A percentile compares a stretch with the other conserved stretches of the same genome.
Conservation (phyloP, 1,139 yeast species). For the Candida tunisiensis region DNA sequence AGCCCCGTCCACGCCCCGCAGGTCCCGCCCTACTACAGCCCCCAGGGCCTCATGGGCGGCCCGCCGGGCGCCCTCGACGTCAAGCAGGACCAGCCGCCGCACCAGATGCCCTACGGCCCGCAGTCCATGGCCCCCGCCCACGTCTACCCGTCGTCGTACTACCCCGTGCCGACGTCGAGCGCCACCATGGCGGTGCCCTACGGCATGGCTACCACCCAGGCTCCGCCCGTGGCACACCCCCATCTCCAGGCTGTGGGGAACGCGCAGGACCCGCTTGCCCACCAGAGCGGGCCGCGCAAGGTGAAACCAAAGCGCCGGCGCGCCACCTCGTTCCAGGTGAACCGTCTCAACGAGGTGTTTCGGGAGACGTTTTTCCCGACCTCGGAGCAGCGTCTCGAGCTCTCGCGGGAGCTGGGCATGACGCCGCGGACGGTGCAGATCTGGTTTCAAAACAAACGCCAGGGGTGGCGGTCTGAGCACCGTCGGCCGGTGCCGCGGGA, state of each 20-base stretch:
- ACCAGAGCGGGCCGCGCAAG: conserved; percentile 1
- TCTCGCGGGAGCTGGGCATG: conserved; percentile 22
- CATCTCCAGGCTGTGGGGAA: not conserved
- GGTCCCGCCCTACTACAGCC: too few relatives aligned
- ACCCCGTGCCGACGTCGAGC: not conserved
- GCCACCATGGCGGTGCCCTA: not conserved
- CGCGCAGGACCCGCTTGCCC: too few relatives aligned
- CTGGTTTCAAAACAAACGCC: conserved; percentile 23
- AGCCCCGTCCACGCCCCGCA: too few relatives aligned
- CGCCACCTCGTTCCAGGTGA: conserved; percentile 20
- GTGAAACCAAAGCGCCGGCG: conserved; percentile 20
- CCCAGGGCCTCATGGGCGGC: too few relatives aligned
- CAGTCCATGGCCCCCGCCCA: not conserved
- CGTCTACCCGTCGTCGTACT: not conserved
- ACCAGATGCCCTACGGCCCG: not conserved
- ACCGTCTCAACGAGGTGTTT: conserved; percentile 18
- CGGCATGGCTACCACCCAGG: conserved; percentile 2
- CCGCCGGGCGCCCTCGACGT: too few relatives aligned
- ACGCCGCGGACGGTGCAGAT: conserved; percentile 23
- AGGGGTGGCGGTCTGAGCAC: conserved; percentile 20
- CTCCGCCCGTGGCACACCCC: conserved; percentile 2
- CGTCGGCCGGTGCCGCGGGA: conserved; percentile 13
- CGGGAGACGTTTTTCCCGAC: conserved; percentile 21
- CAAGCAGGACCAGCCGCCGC: too few relatives aligned
- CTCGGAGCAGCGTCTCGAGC: conserved; percentile 17